Evolutionary conservation across 208 protist species (phyloP), one percentile per base, ranked within the genome.

Genomic region (Wallacemonas collosoma): DNA sequence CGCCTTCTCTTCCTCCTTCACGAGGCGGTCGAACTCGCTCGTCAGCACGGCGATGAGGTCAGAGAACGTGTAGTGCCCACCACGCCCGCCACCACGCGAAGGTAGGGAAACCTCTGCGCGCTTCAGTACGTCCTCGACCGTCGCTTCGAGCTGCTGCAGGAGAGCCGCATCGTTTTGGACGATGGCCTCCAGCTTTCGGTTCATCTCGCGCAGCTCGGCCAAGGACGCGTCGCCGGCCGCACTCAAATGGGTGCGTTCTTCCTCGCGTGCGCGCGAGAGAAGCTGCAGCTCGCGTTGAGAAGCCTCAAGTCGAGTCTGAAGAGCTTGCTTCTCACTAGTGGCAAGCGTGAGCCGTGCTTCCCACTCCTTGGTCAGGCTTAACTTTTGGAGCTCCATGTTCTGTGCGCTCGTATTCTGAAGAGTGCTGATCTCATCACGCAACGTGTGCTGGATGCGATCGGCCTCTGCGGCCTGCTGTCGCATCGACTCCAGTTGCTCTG

Each of bases 31-130:
- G 62, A 83, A 89, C 68, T 88, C 89, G 51, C 71, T 79, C 0
- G 58, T 81, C 7, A 91, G 72, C 12, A 87, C 15, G 3, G 68
- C 75, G 12, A 91, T 58, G 6, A 82, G 75, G 40, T 85, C 76
- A 11, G 69, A 73, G 64, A 78, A 84, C 54, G 62, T 72, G 75
- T 41, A 79, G 57, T 51, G 72, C 26, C 55, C 67, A n/a, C 2
- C 61, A 55, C 6, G 35, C 12, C 53, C 58, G 61, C 2, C 17
- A 41, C n/a, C 55, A 39, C 43, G 58, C 17, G 3, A 76, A 26
- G 58, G 39, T 7, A 82, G 15, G 17, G 75, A 76, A 12, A 79
- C 75, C 11, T 76, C 73, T 3, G 73, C 60, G 2, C 70, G 80
- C 80, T 73, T 63, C 11, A 78, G 76, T 2, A 76, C 74, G 48